phyloP scores from a whole-genome alignment of 345 rosid species.

The Gossypium australe region DNA sequence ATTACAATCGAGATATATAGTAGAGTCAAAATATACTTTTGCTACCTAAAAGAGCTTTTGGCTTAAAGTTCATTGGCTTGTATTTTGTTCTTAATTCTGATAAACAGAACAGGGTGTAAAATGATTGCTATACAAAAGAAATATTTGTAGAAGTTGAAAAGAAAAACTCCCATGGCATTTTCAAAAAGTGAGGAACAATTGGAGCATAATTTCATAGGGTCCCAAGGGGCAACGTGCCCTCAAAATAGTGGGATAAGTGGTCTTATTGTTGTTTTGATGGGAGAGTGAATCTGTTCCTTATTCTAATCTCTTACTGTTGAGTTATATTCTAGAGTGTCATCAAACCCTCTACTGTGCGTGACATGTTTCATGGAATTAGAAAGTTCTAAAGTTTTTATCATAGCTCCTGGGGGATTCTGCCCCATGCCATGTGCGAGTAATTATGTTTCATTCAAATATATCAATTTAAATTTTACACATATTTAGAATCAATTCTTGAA shows the following conservation, averaged over 20 bases:
- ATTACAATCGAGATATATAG: constrained; percentile 24
- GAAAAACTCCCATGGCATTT: constrained; percentile 23
- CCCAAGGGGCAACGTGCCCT: not conserved
- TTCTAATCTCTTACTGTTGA: not conserved
- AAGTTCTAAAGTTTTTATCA: too few relatives aligned
- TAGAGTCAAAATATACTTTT: constrained; percentile 41
- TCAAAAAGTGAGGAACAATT: constrained; percentile 41
- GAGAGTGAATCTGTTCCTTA: constrained; percentile 6
- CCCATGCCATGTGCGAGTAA: too few relatives aligned
- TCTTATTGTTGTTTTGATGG: constrained; percentile 28
- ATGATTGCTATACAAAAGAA: constrained; percentile 4
- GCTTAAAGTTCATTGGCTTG: constrained; percentile 26
- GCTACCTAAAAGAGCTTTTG: constrained; percentile 19
- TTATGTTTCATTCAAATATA: too few relatives aligned
- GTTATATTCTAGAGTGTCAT: too few relatives aligned
- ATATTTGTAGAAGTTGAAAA: not conserved
- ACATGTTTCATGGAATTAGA: too few relatives aligned
- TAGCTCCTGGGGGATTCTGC: too few relatives aligned
- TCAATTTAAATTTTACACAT: too few relatives aligned
- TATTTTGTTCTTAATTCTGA: constrained; percentile 11
- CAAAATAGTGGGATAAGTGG: constrained; percentile 15
- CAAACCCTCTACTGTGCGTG: too few relatives aligned
- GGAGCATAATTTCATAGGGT: constrained; percentile 11
- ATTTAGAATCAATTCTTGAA: too few relatives aligned
- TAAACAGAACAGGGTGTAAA: constrained; percentile 22